Conservation (phyloP, 2,329 filamentous ascomycete genomes). For the Fusarium mexicanum region DNA sequence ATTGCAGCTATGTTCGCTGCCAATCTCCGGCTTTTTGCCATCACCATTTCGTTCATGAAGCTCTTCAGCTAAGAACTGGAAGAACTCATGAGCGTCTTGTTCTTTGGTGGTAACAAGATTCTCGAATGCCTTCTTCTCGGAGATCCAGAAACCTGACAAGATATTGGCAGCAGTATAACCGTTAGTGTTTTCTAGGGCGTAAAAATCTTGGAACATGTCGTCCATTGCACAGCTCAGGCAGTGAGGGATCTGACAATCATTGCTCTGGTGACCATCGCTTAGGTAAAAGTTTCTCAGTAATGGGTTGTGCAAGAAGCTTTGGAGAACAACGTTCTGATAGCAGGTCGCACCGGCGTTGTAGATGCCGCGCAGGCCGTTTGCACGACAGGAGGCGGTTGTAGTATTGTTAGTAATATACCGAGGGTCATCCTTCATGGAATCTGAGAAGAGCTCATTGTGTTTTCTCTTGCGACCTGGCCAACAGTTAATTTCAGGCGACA, state of each 20-base stretch:
- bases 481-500: neutral
- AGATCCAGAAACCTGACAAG: conserved; percentile 89
- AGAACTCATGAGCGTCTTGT: conserved; percentile 97
- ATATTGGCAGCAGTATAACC: conserved; percentile 92
- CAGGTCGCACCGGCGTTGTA: conserved; percentile 99
- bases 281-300: conserved; percentile 92
- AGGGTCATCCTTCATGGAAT: conserved; percentile 75
- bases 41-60: conserved; percentile 85
- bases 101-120: conserved; percentile 90
- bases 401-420: conserved; percentile 83
- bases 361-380: conserved; percentile 87
- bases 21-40: conserved; percentile 68
- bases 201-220: conserved; percentile 78
- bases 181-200: conserved; percentile 79
- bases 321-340: conserved; percentile 96
- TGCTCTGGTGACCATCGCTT: conserved; percentile 84
- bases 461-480: conserved; percentile 75
- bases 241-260: conserved; percentile 72
- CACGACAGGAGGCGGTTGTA: conserved; percentile 81
- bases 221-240: conserved; percentile 78
- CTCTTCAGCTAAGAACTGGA: conserved; percentile 93
- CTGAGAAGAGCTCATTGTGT: conserved; percentile 74
- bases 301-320: conserved; percentile 93
- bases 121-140: conserved; percentile 76
- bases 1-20: conserved; percentile 74